A percentile compares a stretch with the other conserved stretches of the same genome.
Evolutionary conservation across 164 flowering plant genomes (phyloP).

Genomic region (Piper longum): DNA sequence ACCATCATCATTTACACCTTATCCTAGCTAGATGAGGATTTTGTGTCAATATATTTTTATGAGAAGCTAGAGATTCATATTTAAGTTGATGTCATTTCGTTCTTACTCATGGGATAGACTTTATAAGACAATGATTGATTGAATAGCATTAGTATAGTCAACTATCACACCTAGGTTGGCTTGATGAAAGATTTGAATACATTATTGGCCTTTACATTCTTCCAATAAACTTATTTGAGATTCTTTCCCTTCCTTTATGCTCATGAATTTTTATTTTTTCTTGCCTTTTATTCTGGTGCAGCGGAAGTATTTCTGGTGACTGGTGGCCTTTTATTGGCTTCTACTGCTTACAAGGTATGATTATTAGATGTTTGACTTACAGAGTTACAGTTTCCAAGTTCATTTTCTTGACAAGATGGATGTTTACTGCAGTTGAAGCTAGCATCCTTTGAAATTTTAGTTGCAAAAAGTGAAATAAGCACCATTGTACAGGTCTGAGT

Average conservation of each 20-base stretch:
- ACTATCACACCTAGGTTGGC: too few species aligned
- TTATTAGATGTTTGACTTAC: not conserved
- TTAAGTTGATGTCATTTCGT: too few species aligned
- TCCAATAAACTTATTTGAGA: too few species aligned
- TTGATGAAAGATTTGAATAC: too few species aligned
- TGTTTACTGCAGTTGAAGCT: slow-evolving; percentile 22
- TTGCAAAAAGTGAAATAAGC: slow-evolving; percentile 61
- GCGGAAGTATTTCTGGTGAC: slow-evolving; percentile 85
- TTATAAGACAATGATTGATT: too few species aligned
- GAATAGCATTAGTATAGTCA: too few species aligned
- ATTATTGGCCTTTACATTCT: too few species aligned
- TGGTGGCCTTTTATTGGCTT: slow-evolving; percentile 58
- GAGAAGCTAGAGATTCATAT: too few species aligned
- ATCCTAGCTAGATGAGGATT: too few species aligned
- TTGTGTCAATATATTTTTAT: too few species aligned
- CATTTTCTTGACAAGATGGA: slow-evolving; percentile 31
- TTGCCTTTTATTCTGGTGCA: slow-evolving; percentile 7
- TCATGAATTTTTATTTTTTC: not conserved
- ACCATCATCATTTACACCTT: too few species aligned
- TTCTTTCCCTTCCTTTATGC: not conserved
- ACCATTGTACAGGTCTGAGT: slow-evolving; percentile 61
- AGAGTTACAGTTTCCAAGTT: not conserved
- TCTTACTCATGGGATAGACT: too few species aligned
- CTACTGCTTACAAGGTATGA: slow-evolving; percentile 49
- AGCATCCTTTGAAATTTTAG: slow-evolving; percentile 20